Evolutionary conservation across 192 early-diverging fungal species (phyloP).

Genomic region (Jimgerdemannia lactiflua): DNA sequence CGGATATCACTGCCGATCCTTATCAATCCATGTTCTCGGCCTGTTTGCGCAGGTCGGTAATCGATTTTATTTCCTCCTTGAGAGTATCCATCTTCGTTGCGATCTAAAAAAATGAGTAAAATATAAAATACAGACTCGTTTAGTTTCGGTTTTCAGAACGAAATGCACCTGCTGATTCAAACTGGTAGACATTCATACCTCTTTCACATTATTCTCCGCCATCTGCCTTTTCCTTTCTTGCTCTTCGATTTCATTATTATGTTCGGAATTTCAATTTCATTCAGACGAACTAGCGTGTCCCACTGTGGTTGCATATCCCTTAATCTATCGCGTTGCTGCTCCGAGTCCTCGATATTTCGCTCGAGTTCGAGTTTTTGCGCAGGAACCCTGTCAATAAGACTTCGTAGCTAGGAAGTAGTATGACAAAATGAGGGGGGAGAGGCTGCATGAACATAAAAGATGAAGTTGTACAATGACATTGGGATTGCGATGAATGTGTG

Average conservation of each 20-base stretch:
- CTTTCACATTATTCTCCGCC: slow-evolving; percentile 21
- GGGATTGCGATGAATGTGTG: not conserved
- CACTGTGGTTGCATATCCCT: slow-evolving; percentile 34
- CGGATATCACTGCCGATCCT: slow-evolving; percentile 43
- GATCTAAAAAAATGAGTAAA: not conserved
- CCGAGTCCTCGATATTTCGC: slow-evolving; percentile 36
- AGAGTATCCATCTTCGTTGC: slow-evolving; percentile 15
- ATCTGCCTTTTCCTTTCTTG: slow-evolving; percentile 23
- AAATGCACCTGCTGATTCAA: too few relatives aligned
- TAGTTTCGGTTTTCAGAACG: too few relatives aligned
- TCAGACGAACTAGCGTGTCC: slow-evolving; percentile 42
- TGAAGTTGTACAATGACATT: too few relatives aligned
- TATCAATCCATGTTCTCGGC: slow-evolving; percentile 43
- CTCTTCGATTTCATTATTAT: slow-evolving; percentile 10
- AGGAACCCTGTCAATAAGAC: slow-evolving; percentile 36
- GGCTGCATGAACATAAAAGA: too few relatives aligned
- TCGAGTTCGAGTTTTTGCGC: slow-evolving; percentile 28
- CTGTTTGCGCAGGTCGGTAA: slow-evolving; percentile 25
- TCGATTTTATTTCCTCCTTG: slow-evolving; percentile 20
- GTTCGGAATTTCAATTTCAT: slow-evolving; percentile 46
- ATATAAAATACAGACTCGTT: too few relatives aligned
- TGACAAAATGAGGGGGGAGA: slow-evolving; percentile 14
- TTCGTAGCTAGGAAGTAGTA: slow-evolving; percentile 26
- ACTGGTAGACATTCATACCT: slow-evolving; percentile 4
- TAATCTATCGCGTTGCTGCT: slow-evolving; percentile 30